Evolutionary conservation across 2,329 filamentous ascomycete species (phyloP), one percentile per base, ranked within the genome.

Genomic region (Neurospora sp.): DNA sequence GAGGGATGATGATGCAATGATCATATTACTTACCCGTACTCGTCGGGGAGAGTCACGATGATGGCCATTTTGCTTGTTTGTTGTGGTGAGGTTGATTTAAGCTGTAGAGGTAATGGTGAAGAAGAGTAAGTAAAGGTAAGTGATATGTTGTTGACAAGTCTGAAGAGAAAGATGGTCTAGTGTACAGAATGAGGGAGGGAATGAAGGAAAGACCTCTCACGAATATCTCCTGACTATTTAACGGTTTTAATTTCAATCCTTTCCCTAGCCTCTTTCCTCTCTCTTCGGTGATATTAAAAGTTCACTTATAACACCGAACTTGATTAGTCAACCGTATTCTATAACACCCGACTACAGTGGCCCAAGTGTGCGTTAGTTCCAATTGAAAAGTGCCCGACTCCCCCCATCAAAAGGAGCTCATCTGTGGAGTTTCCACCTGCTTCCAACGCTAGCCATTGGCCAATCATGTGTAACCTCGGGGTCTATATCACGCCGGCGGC

Each of bases 11-110:
- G 23, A 3, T 11, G 28, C 3, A 28, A 28, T 28, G 28, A 28
- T 28, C 28, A 19, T 66, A 23, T n/a, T 19, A 69, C 82, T 78
- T 81, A 86, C 85, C 83, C 81, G 76, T 86, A 87, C 73, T 86
- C 81, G 72, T 78, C 77, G 28, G 85, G 83, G 70, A 87, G 73
- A 67, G 81, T 77, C 52, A 57, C 23, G 39, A 86, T 75, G 57
- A 78, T 74, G 69, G 82, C 74, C 83, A 85, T 85, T 62, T 73
- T 82, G 74, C 66, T 52, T 52, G 38, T 71, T 38, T 57, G 70
- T 67, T 67, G 37, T 67, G 17, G 10, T 66, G 62, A 19, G 11
- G 15, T 41, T 66, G 67, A 70, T 68, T 62, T 41, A 17, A 39
- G 2, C 38, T 70, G 36, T 68, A 19, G 10, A 41, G 57, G 28